A percentile compares a stretch with the other conserved stretches of the same genome.
Conservation (phyloP, 495 filamentous ascomycete species). For the Aspergillus bridgeri region DNA sequence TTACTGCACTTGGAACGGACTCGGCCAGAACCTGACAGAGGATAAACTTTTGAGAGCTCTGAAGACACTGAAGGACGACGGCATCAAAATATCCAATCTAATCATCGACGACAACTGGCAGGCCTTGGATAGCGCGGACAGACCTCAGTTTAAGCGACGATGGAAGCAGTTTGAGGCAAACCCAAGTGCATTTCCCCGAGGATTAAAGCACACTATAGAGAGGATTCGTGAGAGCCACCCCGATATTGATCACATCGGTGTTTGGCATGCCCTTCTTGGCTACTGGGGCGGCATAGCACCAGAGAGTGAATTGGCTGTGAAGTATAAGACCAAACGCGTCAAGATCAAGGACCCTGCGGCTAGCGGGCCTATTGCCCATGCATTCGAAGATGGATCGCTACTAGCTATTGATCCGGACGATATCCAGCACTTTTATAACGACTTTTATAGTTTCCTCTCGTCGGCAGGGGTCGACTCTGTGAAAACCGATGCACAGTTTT, state of each 20-base stretch:
- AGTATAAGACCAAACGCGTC: slow-evolving; percentile 74
- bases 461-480: slow-evolving; percentile 71
- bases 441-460: slow-evolving; percentile 83
- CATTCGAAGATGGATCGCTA: slow-evolving; percentile 16
- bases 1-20: slow-evolving; percentile 89
- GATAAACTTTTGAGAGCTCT: slow-evolving; percentile 75
- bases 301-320: slow-evolving; percentile 64
- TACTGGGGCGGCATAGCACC: slow-evolving; percentile 92
- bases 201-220: slow-evolving; percentile 64
- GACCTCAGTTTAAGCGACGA: slow-evolving; percentile 48
- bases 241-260: slow-evolving; percentile 77
- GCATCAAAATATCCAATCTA: slow-evolving; percentile 72
- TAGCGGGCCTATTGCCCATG: slow-evolving; percentile 53
- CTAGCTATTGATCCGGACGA: slow-evolving; percentile 73
- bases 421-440: slow-evolving; percentile 72
- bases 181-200: slow-evolving; percentile 70
- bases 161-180: slow-evolving; percentile 83
- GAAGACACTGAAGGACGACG: slow-evolving; percentile 62
- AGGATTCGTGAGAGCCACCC: slow-evolving; percentile 67
- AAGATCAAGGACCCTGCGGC: slow-evolving; percentile 51
- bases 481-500: slow-evolving; percentile 89
- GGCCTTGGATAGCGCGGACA: slow-evolving; percentile 59
- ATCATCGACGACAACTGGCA: slow-evolving; percentile 99
- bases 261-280: slow-evolving; percentile 94
- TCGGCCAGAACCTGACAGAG: slow-evolving; percentile 79